phyloP scores from a whole-genome alignment of 2,329 filamentous ascomycete species.

The Sordariomycetes sp. region DNA sequence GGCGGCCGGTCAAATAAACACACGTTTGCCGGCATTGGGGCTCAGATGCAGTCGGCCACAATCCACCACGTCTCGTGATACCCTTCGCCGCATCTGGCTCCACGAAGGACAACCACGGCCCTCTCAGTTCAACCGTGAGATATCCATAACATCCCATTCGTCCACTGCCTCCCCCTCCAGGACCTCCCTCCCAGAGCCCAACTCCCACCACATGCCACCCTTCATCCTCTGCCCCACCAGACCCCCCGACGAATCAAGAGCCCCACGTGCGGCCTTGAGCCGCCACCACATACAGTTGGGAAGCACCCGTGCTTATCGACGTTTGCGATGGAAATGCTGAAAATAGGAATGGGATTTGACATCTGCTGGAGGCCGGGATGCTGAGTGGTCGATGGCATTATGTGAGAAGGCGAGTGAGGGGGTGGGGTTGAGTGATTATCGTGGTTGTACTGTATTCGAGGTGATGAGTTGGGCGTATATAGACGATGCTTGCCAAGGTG shows the following conservation, averaged over 20 bases:
- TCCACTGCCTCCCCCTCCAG: too few relatives aligned
- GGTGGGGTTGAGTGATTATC: not conserved
- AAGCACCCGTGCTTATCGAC: not conserved
- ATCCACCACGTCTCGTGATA: too few relatives aligned
- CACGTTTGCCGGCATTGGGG: too few relatives aligned
- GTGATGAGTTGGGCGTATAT: not conserved
- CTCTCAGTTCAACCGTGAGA: too few relatives aligned
- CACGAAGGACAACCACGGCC: too few relatives aligned
- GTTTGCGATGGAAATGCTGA: not conserved
- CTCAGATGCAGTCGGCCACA: too few relatives aligned
- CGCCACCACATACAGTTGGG: not conserved
- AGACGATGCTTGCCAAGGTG: not conserved
- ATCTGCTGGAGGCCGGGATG: not conserved
- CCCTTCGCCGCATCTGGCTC: too few relatives aligned
- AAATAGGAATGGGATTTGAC: not conserved
- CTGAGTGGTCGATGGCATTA: not conserved
- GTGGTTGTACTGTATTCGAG: not conserved
- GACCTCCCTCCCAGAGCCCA: too few relatives aligned
- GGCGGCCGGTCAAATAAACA: too few relatives aligned
- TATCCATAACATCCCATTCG: too few relatives aligned
- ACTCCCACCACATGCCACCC: too few relatives aligned
- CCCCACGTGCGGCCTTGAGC: conserved; percentile 4
- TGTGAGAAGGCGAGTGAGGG: not conserved
- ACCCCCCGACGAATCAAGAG: conserved; percentile 5
- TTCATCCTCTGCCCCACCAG: too few relatives aligned